phyloP scores from a whole-genome alignment of 169 alveolate species.

The Plasmodium gaboni region DNA sequence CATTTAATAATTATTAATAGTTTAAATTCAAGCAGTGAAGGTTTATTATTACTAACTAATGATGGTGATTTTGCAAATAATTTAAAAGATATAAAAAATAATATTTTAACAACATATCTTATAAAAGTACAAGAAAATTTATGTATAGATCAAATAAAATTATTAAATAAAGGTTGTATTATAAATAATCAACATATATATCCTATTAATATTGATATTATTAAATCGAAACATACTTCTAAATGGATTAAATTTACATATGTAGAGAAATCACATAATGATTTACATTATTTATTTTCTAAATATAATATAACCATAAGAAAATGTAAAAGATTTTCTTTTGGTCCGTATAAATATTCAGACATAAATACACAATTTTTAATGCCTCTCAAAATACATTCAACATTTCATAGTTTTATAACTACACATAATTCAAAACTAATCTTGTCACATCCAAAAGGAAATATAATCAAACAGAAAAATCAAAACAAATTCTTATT shows the following conservation, averaged over 20 bases:
- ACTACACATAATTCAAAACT: slow-evolving; percentile 24
- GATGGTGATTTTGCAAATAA: slow-evolving; percentile 73
- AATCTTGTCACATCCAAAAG: slow-evolving; percentile 22
- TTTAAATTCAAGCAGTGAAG: slow-evolving; percentile 35
- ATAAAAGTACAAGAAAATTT: slow-evolving; percentile 57
- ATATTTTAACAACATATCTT: slow-evolving; percentile 52
- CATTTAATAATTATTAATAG: slow-evolving; percentile 61
- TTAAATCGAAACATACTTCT: slow-evolving; percentile 4
- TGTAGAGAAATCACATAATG: slow-evolving; percentile 63
- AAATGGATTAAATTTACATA: slow-evolving; percentile 70
- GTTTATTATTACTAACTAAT: slow-evolving; percentile 45
- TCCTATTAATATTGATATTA: slow-evolving; percentile 28
- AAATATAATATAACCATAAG: slow-evolving; percentile 50
- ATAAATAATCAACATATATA: slow-evolving; percentile 15
- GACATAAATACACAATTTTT: slow-evolving; percentile 29
- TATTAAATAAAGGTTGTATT: slow-evolving; percentile 43
- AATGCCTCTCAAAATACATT: slow-evolving; percentile 54
- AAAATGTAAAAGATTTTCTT: slow-evolving; percentile 72
- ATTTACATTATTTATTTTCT: slow-evolving; percentile 26
- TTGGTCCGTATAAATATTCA: slow-evolving; percentile 65
- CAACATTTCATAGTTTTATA: slow-evolving; percentile 15
- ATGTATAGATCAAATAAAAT: slow-evolving; percentile 14
- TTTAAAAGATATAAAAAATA: slow-evolving; percentile 49
- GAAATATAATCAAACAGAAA: slow-evolving; percentile 17
- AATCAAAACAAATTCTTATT: slow-evolving; percentile 1